A percentile compares a stretch with the other conserved stretches of the same genome.
These are phyloP conservation scores for Phalaenopsis equestris DNA, from an alignment of 106 monocot genomes.

Conservation along the genomic window DNA sequence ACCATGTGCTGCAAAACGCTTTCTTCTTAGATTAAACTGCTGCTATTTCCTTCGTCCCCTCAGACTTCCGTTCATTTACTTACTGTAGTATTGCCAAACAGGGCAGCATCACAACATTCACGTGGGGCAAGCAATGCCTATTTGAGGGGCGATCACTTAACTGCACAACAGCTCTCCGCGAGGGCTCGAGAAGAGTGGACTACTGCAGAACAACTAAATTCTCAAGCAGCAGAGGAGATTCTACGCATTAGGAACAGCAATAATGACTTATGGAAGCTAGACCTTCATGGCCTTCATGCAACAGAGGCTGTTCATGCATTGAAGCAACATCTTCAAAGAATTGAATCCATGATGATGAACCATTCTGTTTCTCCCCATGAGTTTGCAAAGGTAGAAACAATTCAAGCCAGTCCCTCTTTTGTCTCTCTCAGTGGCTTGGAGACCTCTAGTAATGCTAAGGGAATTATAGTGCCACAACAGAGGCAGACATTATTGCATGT, in stretches of 20 bases:
- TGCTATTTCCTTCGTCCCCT: background rate
- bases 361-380: conserved; percentile 18
- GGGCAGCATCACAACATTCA: conserved; percentile 77
- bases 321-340: conserved; percentile 39
- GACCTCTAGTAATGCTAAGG: conserved; percentile 9
- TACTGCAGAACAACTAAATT: conserved; percentile 59
- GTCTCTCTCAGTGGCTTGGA: conserved; percentile 9
- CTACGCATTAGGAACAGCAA: conserved; percentile 52
- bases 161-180: conserved; percentile 49
- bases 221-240: conserved; percentile 65
- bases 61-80: background rate
- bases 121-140: conserved; percentile 74
- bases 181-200: conserved; percentile 56
- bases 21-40: background rate
- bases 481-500: conserved; percentile 51
- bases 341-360: conserved; percentile 42
- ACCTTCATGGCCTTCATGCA: conserved; percentile 94
- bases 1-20: too few species aligned
- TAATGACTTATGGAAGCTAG: conserved; percentile 77
- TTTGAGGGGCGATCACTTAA: conserved; percentile 62
- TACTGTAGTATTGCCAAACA: conserved; percentile 11
- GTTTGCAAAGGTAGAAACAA: conserved; percentile 14
- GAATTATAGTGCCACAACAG: conserved; percentile 11
- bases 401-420: background rate
- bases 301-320: conserved; percentile 70